Percentiles rank a stretch among this genome's conserved stretches.
These are phyloP conservation scores for Pseudogymnoascus sp. DNA, from an alignment of 2,329 filamentous ascomycete species.

Conservation along the genomic window DNA sequence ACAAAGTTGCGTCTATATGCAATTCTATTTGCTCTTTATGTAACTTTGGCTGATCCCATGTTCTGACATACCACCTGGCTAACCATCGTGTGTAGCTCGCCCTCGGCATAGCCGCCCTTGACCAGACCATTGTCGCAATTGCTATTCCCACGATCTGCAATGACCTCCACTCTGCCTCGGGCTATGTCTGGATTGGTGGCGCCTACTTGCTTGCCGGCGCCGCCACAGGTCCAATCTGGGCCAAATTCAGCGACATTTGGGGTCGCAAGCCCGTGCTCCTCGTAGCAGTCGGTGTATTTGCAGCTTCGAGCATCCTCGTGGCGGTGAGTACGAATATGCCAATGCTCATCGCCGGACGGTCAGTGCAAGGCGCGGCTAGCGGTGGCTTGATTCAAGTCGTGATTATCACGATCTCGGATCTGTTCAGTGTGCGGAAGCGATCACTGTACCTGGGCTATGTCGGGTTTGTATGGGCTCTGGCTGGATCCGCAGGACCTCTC, in stretches of 20 bases:
- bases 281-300: constrained; percentile 52
- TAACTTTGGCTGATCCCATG: too few relatives aligned
- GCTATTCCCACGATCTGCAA: constrained; percentile 48
- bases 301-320: constrained; percentile 54
- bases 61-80: too few relatives aligned
- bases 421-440: constrained; percentile 53
- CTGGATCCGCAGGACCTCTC: constrained; percentile 52
- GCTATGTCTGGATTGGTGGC: constrained; percentile 45
- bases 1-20: too few relatives aligned
- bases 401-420: constrained; percentile 56
- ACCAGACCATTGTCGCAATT: constrained; percentile 46
- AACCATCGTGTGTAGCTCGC: too few relatives aligned
- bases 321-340: constrained; percentile 49
- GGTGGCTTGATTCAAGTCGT: constrained; percentile 57
- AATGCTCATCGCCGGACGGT: constrained; percentile 55
- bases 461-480: constrained; percentile 54
- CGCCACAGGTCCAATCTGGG: constrained; percentile 34
- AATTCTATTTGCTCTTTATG: too few relatives aligned
- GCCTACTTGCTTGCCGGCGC: constrained; percentile 42
- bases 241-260: constrained; percentile 60
- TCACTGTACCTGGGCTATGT: constrained; percentile 55
- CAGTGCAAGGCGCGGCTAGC: constrained; percentile 55
- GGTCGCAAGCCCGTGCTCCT: constrained; percentile 57
- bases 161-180: constrained; percentile 35
- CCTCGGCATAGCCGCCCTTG: not conserved